A percentile compares a stretch with the other conserved stretches of the same genome.
These are phyloP conservation scores for Saturnispora diversa DNA, from an alignment of 805 yeast species.

Conservation along the genomic window DNA sequence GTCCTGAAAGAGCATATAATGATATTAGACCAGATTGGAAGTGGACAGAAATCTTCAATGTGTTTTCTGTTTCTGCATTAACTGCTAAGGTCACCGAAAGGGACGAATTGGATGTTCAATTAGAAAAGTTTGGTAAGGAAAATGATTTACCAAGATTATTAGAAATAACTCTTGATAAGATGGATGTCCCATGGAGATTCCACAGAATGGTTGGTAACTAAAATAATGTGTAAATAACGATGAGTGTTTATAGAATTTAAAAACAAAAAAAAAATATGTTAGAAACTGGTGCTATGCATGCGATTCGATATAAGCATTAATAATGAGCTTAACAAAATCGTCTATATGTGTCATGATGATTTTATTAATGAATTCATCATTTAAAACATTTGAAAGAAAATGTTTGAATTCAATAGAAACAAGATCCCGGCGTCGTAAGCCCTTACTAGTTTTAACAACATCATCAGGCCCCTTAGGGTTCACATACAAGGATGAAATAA, in stretches of 20 bases:
- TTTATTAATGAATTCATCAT: conserved; percentile 21
- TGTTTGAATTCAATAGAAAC: conserved; percentile 24
- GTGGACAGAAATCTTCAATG: conserved; percentile 61
- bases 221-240: neutral
- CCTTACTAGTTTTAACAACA: conserved; percentile 14
- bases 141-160: conserved; percentile 33
- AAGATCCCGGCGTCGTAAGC: conserved; percentile 19
- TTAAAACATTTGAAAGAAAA: conserved; percentile 24
- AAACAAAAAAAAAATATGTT: neutral
- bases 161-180: conserved; percentile 50
- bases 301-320: conserved; percentile 27
- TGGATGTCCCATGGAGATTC: conserved; percentile 63
- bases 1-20: conserved; percentile 68
- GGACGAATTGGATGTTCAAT: conserved; percentile 32
- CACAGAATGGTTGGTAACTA: conserved; percentile 29
- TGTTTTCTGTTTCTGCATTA: conserved; percentile 38
- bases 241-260: neutral
- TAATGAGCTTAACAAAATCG: conserved; percentile 26
- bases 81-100: conserved; percentile 31
- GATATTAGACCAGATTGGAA: conserved; percentile 78
- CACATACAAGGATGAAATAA: conserved; percentile 17
- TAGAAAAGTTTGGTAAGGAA: conserved; percentile 29
- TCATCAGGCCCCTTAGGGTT: conserved; percentile 16
- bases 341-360: conserved; percentile 22
- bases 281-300: neutral